Evolutionary conservation across 345 rosid species (phyloP).

Genomic region (Passiflora organensis): DNA sequence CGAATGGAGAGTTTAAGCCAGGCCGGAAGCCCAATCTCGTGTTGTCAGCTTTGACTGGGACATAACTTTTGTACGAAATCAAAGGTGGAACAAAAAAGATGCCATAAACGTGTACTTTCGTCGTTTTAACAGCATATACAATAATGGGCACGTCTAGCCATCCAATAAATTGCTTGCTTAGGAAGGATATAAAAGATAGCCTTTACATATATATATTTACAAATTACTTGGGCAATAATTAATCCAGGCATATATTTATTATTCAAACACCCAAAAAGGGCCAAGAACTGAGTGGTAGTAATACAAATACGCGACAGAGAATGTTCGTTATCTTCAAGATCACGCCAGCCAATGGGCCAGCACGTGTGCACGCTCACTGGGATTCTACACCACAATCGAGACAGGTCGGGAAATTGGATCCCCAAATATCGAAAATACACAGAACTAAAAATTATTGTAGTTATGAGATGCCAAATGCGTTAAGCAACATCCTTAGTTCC

Average conservation of each 20-base stretch:
- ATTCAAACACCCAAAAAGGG: too few species aligned
- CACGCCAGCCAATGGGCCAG: constrained; percentile 45
- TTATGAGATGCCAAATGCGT: constrained; percentile 52
- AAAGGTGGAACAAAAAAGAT: not conserved
- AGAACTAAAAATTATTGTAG: too few species aligned
- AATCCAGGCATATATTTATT: not conserved
- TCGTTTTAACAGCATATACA: too few species aligned
- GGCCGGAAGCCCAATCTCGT: too few species aligned
- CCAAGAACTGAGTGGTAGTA: not conserved
- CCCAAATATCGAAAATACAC: not conserved
- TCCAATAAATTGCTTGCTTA: too few species aligned
- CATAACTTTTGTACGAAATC: not conserved
- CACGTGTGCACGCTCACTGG: constrained; percentile 31
- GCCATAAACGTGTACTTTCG: too few species aligned
- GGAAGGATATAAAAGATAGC: too few species aligned
- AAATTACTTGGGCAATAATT: not conserved
- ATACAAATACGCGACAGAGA: constrained; percentile 22
- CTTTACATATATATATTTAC: too few species aligned
- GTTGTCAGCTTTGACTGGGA: not conserved
- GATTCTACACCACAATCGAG: constrained; percentile 11
- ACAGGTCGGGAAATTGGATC: not conserved
- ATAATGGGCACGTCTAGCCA: too few species aligned
- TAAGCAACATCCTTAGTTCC: constrained; percentile 49
- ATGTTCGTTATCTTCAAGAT: constrained; percentile 52
- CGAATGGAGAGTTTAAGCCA: not conserved